phyloP scores from a whole-genome alignment of 1,284 basidiomycete species.

The Amylostereum areolatum region DNA sequence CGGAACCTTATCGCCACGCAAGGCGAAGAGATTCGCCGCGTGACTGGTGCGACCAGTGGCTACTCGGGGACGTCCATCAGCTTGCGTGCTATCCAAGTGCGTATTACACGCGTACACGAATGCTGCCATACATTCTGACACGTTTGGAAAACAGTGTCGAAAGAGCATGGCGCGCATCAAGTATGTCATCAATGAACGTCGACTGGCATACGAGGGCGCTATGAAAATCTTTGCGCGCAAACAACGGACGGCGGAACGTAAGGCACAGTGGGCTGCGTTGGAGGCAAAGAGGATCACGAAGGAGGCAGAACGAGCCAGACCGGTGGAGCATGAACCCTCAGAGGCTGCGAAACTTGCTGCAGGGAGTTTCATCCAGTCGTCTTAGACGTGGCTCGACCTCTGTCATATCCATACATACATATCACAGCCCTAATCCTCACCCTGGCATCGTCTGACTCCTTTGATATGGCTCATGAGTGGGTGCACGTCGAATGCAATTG shows the following conservation, averaged over 20 bases:
- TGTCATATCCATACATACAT: too few species aligned
- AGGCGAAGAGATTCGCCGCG: conserved; percentile 63
- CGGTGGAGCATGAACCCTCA: conserved; percentile 11
- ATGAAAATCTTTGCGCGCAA: conserved; percentile 35
- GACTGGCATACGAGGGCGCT: conserved; percentile 75
- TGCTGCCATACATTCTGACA: too few species aligned
- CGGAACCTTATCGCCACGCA: conserved; percentile 89
- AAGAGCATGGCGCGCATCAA: conserved; percentile 99
- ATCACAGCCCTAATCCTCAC: too few species aligned
- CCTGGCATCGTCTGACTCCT: too few species aligned
- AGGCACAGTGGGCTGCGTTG: background rate
- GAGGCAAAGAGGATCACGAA: conserved; percentile 12
- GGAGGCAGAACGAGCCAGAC: conserved; percentile 3
- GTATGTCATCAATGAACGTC: conserved; percentile 86
- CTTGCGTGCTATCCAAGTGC: conserved; percentile 12
- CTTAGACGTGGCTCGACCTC: background rate
- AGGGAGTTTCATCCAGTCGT: conserved; percentile 3
- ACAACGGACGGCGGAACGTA: conserved; percentile 2
- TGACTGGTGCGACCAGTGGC: conserved; percentile 33
- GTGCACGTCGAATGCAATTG: too few species aligned
- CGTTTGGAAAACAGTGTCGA: conserved; percentile 54
- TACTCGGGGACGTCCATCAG: conserved; percentile 9
- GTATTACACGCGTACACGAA: conserved; percentile 19
- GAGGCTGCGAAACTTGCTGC: conserved; percentile 5
- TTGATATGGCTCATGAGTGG: too few species aligned